A percentile compares a stretch with the other conserved stretches of the same genome.
These are phyloP conservation scores for Solidago caesia DNA, from an alignment of 129 eudicot genomes.

Conservation along the genomic window DNA sequence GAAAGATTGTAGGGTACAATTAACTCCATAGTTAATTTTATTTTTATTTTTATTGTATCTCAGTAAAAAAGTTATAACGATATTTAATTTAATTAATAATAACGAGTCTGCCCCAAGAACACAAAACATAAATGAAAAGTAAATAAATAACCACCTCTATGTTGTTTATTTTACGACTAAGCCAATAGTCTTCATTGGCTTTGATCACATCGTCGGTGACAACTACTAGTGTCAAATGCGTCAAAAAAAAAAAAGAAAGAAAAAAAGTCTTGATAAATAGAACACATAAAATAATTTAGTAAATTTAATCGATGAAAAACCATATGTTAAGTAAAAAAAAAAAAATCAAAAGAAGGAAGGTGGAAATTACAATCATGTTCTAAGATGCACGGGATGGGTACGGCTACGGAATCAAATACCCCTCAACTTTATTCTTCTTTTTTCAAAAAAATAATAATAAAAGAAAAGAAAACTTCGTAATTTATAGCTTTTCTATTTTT, in stretches of 20 bases:
- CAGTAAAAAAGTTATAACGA: too few species aligned
- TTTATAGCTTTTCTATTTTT: too few species aligned
- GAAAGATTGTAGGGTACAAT: too few species aligned
- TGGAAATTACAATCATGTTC: conserved; percentile 3
- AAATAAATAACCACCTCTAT: too few species aligned
- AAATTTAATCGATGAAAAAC: neutral
- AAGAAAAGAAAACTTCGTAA: too few species aligned
- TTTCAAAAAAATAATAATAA: neutral
- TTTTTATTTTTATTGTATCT: too few species aligned
- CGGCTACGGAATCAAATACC: conserved; percentile 36
- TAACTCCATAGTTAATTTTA: too few species aligned
- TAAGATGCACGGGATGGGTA: conserved; percentile 29
- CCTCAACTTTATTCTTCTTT: conserved; percentile 23
- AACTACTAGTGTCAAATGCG: neutral
- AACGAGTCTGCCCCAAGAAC: too few species aligned
- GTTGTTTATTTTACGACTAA: too few species aligned
- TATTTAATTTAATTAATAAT: too few species aligned
- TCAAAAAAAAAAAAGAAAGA: neutral
- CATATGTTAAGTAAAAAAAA: neutral
- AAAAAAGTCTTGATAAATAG: too few species aligned
- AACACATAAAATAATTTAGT: neutral
- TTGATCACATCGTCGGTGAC: neutral
- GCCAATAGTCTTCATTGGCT: neutral
- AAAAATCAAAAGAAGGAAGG: neutral
- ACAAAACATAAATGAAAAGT: too few species aligned